Percentiles rank a stretch among this genome's conserved stretches.
phyloP scores from a whole-genome alignment of 2,329 filamentous ascomycete species.

The Colletotrichum sp. region DNA sequence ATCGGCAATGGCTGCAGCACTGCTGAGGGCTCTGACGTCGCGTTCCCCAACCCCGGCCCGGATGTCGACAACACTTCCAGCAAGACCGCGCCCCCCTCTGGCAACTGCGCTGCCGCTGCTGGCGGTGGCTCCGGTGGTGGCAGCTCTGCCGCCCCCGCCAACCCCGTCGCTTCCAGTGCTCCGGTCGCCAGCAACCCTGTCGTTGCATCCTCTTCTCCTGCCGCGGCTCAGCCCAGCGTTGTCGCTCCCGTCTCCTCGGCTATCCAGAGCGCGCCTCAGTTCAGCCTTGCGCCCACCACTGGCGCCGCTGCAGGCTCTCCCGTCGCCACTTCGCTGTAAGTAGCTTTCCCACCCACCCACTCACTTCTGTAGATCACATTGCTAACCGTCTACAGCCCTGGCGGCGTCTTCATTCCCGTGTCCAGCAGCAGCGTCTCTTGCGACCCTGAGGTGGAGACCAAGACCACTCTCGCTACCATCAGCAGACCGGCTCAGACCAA shows the following conservation, averaged over 20 bases:
- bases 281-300: not conserved
- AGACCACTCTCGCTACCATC: constrained; percentile 29
- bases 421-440: constrained; percentile 23
- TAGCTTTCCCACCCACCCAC: not conserved
- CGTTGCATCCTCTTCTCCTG: not conserved
- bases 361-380: not conserved
- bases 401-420: constrained; percentile 48
- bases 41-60: constrained; percentile 70
- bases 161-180: constrained; percentile 22
- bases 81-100: constrained; percentile 39
- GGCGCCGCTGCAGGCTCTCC: constrained; percentile 16
- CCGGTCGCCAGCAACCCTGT: not conserved
- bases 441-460: not conserved
- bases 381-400: constrained; percentile 37
- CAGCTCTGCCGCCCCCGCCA: not conserved
- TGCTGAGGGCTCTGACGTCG: constrained; percentile 59
- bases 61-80: constrained; percentile 48
- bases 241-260: not conserved
- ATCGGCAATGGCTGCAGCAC: constrained; percentile 65
- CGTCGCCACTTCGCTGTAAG: constrained; percentile 29
- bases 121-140: constrained; percentile 28
- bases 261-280: not conserved
- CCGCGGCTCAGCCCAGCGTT: not conserved
- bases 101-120: constrained; percentile 39
- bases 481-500: constrained; percentile 24